Conservation (phyloP, 192 early-diverging fungal species). For the Podila epigama region DNA sequence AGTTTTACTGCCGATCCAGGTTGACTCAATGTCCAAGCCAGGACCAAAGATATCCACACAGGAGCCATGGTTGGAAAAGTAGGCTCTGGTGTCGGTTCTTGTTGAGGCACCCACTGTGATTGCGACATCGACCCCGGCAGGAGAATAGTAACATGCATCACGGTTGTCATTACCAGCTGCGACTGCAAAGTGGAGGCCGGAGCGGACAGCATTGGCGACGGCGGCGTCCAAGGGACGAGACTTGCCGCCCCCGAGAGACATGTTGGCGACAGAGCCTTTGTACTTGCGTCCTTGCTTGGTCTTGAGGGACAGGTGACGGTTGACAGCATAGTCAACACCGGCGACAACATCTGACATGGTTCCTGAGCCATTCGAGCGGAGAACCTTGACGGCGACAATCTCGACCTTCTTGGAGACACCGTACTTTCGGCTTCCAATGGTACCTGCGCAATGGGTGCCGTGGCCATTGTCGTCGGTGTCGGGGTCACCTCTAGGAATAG, state of each 20-base stretch:
- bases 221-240: constrained; percentile 81
- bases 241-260: constrained; percentile 89
- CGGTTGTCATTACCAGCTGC: constrained; percentile 95
- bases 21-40: constrained; percentile 64
- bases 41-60: constrained; percentile 98
- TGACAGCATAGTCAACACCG: constrained; percentile 67
- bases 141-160: constrained; percentile 91
- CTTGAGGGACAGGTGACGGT: constrained; percentile 35
- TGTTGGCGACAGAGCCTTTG: constrained; percentile 91
- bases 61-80: constrained; percentile 79
- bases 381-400: constrained; percentile 93
- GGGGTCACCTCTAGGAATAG: constrained; percentile 72
- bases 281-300: constrained; percentile 62
- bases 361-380: constrained; percentile 88
- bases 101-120: constrained; percentile 93
- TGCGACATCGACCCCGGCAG: constrained; percentile 69
- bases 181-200: constrained; percentile 90
- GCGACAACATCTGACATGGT: constrained; percentile 68
- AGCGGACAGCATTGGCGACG: constrained; percentile 75
- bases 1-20: constrained; percentile 72
- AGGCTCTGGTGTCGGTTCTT: constrained; percentile 80
- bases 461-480: constrained; percentile 78
- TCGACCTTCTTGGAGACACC: constrained; percentile 90
- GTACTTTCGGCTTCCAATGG: constrained; percentile 81
- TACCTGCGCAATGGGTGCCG: constrained; percentile 92